Base-by-base conservation (phyloP, 2,329 filamentous ascomycete genomes). In the Coniosporium tulheliwenetii region DNA sequence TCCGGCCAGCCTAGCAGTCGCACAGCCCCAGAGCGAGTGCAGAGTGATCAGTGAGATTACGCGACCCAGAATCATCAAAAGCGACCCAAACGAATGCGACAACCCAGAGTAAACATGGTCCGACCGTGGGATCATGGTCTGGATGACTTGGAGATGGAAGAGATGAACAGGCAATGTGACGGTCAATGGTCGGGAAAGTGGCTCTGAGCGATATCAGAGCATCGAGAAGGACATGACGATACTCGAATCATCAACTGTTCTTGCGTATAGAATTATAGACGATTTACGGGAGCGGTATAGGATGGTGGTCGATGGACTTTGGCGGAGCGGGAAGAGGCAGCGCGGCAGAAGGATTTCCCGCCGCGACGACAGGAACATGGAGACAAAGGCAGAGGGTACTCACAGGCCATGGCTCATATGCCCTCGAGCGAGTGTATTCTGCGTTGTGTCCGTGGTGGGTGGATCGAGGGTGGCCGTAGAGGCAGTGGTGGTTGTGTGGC, bases 401-500 rank as follows among this genome's bases (percentile, higher is more conserved):
- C 61, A 75, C 73, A 69, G 64, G 73, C 70, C 71, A 76, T 75
- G 62, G 57, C 63, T 61, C 59, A 63, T 62, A 64, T 61, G 64
- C 63, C 66, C 66, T 64, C 57, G 26, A 38, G 30, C 12, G 39
- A 57, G 51, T 48, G 9, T 10, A 19, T 41, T 50, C 29, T 37
- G 12, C 15, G 35, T n/a, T 33, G n/a, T 40, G 38, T 40, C 31
- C 41, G 39, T 39, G 43, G 43, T 42, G 43, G 40, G 51, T 48
- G 40, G 43, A 44, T 47, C 41, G 48, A 34, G 43, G 39, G 47
- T 50, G 48, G 50, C 49, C 54, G 49, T 53, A 49, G 45, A 52
- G 52, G 52, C 51, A 52, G 56, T 52, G 45, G 52, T 53, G 53
- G 56, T 45, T 48, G 51, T 40, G 39, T 31, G 39, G 44, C 31